Conservation (phyloP, 2,329 filamentous ascomycete species). For the Verticillium nubilum region DNA sequence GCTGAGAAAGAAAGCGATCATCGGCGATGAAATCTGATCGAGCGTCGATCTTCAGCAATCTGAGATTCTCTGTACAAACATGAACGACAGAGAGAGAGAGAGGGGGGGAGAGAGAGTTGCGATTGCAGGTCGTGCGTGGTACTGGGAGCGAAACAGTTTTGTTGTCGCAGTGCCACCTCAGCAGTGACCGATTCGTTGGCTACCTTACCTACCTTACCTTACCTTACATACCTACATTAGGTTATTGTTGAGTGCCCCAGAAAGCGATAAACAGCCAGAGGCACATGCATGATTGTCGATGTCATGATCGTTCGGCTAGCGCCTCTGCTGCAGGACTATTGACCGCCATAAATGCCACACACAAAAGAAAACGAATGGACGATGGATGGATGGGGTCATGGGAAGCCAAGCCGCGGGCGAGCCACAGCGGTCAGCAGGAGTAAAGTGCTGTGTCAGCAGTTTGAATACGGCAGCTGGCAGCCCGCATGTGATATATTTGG, state of each 20-base stretch:
- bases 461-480: not conserved
- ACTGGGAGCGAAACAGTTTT: too few relatives aligned
- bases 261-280: too few relatives aligned
- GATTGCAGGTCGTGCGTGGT: too few relatives aligned
- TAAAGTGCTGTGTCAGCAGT: not conserved
- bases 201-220: too few relatives aligned
- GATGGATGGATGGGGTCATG: not conserved
- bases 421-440: not conserved
- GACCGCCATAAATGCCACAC: conserved; percentile 9
- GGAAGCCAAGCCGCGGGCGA: not conserved
- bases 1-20: conserved; percentile 6
- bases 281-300: not conserved
- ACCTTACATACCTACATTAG: too few relatives aligned
- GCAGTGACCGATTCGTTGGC: too few relatives aligned
- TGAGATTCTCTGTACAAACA: too few relatives aligned
- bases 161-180: too few relatives aligned
- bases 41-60: too few relatives aligned
- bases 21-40: conserved; percentile 1
- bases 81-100: too few relatives aligned
- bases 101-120: too few relatives aligned
- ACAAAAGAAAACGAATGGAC: conserved; percentile 1
- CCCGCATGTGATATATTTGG: not conserved
- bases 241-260: too few relatives aligned
- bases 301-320: not conserved
- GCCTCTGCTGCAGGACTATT: conserved; percentile 6